Base-by-base conservation (phyloP, 305 asterid genomes). In the Vinca major region DNA sequence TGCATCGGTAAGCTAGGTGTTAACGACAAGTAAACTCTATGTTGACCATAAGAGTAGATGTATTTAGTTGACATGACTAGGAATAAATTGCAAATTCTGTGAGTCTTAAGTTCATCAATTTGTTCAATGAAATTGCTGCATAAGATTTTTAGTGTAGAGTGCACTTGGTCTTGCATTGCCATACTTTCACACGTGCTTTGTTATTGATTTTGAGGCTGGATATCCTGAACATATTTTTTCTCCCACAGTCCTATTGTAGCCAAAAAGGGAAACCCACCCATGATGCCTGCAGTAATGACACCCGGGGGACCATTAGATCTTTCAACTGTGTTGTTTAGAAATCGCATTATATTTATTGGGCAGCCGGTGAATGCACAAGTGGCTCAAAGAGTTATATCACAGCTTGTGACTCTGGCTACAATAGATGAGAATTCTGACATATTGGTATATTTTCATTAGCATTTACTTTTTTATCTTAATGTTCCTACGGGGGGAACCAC, bases 221-320 rank as follows among this genome's bases (percentile, higher is more conserved):
- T 74, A 33, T 52, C 62, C 64, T 66, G 53, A 11, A 58, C 50
- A 60, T 48, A 67, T 41, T 63, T 19, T 9, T 8, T 78, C 37
- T 48, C 51, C 49, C 67, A 57, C 87, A 92, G 92, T 63, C 85
- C 83, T 63, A 84, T 88, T 66, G 88, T 82, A 86, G 97, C 98
- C 77, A 85, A 66, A 81, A 83, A 78, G 72, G 89, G 90, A 33
- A 90, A 90, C 73, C 98, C 96, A 41, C 95, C 98, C 21, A 47
- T 92, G 62, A 90, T 90, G 97, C 98, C 98, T 2, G 96, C 92
- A 4, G 93, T 92, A 68, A 70, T 88, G 78, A 92, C 98, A 58
- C 98, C 94, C 2, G 95, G 91, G 48, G 97, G 98, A 14, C 86
- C 87, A 5, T 56, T 90, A 89, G 98, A 92, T 77, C 96, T 92